phyloP scores from a whole-genome alignment of 176 grass and related monocot species.

The Ampelocalamus luodianensis region DNA sequence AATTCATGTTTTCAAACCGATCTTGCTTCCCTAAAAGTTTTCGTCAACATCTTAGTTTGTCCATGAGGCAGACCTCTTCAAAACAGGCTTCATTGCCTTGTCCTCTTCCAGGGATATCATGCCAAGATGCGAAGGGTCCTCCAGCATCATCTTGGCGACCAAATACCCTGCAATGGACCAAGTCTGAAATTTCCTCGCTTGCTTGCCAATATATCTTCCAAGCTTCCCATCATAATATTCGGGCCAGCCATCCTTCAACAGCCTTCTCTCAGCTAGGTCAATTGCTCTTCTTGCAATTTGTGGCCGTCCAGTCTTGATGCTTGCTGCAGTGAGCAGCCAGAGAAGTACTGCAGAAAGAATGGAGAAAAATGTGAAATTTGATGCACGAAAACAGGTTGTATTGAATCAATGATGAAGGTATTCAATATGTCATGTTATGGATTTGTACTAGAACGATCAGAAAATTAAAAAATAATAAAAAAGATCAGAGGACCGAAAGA shows the following conservation, averaged over 20 bases:
- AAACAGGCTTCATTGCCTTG: conserved; percentile 59
- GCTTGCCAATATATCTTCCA: conserved; percentile 84
- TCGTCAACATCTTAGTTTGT: conserved; percentile 57
- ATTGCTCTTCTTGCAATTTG: conserved; percentile 85
- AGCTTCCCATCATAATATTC: conserved; percentile 95
- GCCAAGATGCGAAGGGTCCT: conserved; percentile 74
- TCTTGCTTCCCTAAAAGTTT: conserved; percentile 46
- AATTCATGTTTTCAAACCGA: conserved; percentile 43
- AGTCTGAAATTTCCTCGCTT: conserved; percentile 87
- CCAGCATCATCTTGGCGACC: conserved; percentile 93
- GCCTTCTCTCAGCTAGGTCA: conserved; percentile 66
- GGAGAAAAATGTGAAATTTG: not conserved
- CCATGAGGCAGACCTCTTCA: conserved; percentile 81
- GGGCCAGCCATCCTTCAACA: conserved; percentile 91
- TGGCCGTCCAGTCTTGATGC: conserved; percentile 83
- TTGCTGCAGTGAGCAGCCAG: conserved; percentile 87
- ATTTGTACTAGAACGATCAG: conserved; percentile 21
- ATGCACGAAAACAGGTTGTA: not conserved
- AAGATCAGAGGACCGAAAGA: not conserved
- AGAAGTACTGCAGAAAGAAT: conserved; percentile 68
- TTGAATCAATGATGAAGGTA: not conserved
- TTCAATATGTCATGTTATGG: not conserved
- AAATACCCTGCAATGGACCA: conserved; percentile 95
- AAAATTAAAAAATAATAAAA: conserved; percentile 1
- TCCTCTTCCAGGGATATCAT: conserved; percentile 82